phyloP scores from a whole-genome alignment of 1,284 basidiomycete genomes.

The Fomitiporia mediterranea region DNA sequence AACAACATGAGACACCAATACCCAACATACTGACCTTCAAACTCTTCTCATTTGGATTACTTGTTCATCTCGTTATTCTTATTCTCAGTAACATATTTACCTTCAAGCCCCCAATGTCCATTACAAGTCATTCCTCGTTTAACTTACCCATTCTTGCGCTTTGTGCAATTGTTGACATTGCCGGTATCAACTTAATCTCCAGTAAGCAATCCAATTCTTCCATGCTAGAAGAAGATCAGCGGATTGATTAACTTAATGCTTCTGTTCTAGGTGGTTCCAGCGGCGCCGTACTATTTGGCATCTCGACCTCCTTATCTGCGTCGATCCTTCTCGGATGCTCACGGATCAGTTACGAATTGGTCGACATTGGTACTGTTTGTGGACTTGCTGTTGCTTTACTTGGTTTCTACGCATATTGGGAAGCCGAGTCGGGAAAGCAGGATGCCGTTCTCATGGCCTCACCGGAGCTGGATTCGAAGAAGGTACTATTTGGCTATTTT shows the following conservation, averaged over 20 bases:
- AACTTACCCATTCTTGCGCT: neutral
- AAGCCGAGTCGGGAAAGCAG: neutral
- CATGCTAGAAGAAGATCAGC: too few relatives aligned
- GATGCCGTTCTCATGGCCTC: neutral
- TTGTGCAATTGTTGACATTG: conserved; percentile 8
- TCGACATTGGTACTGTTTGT: neutral
- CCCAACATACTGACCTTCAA: conserved; percentile 20
- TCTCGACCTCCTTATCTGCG: conserved; percentile 6
- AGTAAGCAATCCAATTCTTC: neutral
- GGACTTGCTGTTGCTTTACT: conserved; percentile 4
- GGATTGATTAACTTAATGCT: neutral
- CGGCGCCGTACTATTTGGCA: conserved; percentile 8
- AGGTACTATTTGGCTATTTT: neutral
- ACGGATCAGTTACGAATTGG: neutral
- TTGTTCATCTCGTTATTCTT: conserved; percentile 15
- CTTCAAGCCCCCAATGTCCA: conserved; percentile 18
- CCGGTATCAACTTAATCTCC: conserved; percentile 8
- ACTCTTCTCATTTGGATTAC: conserved; percentile 22
- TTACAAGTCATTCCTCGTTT: conserved; percentile 17
- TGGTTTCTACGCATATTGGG: conserved; percentile 8
- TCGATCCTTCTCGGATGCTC: conserved; percentile 7
- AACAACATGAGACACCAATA: conserved; percentile 19
- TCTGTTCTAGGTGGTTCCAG: neutral
- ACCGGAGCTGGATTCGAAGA: neutral
- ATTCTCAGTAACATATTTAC: conserved; percentile 5